Evolutionary conservation across 2,329 filamentous ascomycete genomes (phyloP), one percentile per base, ranked within the genome.

Genomic region (Phaeoacremonium minimum): DNA sequence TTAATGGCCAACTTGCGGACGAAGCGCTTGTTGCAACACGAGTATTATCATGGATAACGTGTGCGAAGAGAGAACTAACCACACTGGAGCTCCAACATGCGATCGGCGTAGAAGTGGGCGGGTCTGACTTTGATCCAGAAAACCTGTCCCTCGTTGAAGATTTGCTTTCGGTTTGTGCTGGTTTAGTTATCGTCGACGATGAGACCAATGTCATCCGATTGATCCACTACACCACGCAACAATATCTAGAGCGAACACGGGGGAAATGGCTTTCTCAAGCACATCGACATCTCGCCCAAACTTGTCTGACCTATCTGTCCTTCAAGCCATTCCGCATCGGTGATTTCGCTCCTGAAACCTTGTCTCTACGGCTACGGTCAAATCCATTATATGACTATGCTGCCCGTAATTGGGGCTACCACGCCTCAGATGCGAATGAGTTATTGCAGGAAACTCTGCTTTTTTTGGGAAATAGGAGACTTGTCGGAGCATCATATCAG

Each of bases 221-320:
- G 8, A 60, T 63, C 5, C 64, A 69, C 41, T 60, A 63, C 41
- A 67, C 64, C 3, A 53, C 60, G 1, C 57, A 65, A 30, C 56
- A 66, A 33, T 67, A 65, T 40, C 53, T 68, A 26, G 48, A 60
- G 18, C 35, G 36, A 15, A 55, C 35, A n/a, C 31, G 31, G 22
- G 4, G 2, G 0, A 4, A 4, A 0, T 43, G 41, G 22, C 47
- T 44, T 17, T 17, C 38, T 1, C 9, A 40, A 5, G 40, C 42
- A 1, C 22, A 47, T 4, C 2, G 13, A 5, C 9, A 35, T 2
- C 43, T 48, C 3, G 16, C 40, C 19, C 32, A 7, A 16, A 41
- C 15, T 7, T 60, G 57, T 32, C 19, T 50, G 28, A 48, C 48
- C 0, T 60, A 57, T 34, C 46, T 60, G 6, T 50, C 50, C 14